Base-by-base conservation (phyloP, 2,329 filamentous ascomycete species). In the Epichloe baconii region DNA sequence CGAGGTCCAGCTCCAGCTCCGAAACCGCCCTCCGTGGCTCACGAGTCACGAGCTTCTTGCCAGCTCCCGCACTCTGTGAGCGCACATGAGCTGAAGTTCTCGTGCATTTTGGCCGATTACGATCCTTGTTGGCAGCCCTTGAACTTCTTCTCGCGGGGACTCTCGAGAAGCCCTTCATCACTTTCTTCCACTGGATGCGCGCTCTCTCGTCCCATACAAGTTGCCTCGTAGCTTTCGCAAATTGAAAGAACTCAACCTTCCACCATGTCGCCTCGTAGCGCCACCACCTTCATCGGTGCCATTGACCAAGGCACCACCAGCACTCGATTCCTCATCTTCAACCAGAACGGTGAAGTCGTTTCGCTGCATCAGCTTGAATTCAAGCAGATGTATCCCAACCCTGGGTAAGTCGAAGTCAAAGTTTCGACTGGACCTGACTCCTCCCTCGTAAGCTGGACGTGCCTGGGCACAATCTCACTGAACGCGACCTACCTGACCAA, bases 291-390 rank as follows among this genome's bases (percentile, higher is more conserved):
- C 60, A 80, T 89, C 54, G 86, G 85, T 56, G 83, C 84, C 52
- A 88, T 90, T 62, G 85, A 90, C 62, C 85, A 88, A 65, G 85
- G 86, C 56, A 90, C 85, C 36, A 89, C 85, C 50, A 86, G 82
- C 64, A 83, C 86, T 23, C 76, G 86, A 12, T 89, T 89, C 64
- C 75, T 89, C 60, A 86, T 89, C 62, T 89, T 89, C 67, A 82
- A 88, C 67, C 75, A 77, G 55, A 71, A 73, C 36, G 85, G 85
- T 47, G 77, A 83, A 55, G 83, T 85, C 19, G 75, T 88, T 51
- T 82, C 83, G 45, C 77, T 80, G 36, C 85, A 89, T 62, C 85
- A 88, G 68, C 75, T 86, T 52, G 85, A 89, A 64, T 87, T 89
- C 62, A 78, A 74, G 57, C 85, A 89, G 62, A 77, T 82, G 54